Evolutionary conservation across 106 monocot genomes (phyloP).

Genomic region (Acanthochlamys bracteata): DNA sequence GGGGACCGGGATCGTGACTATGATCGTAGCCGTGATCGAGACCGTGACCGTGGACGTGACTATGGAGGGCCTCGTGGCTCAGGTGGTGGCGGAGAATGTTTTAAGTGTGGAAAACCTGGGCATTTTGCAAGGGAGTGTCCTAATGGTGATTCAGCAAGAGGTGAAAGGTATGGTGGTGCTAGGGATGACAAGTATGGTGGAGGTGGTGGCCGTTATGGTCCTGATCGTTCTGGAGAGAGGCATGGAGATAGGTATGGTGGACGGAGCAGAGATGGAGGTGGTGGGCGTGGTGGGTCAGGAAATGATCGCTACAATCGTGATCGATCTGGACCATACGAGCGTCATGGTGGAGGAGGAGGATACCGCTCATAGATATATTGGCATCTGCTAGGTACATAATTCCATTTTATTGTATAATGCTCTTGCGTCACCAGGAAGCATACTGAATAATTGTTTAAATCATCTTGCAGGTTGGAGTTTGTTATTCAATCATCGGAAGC

Average conservation of each 20-base stretch:
- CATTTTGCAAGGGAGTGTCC: slow-evolving; percentile 98
- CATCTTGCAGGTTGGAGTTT: neutral
- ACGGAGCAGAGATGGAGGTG: slow-evolving; percentile 48
- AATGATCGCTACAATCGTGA: slow-evolving; percentile 71
- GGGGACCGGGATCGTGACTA: slow-evolving; percentile 59
- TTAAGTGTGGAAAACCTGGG: slow-evolving; percentile 93
- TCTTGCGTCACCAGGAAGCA: neutral
- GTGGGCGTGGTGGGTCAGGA: slow-evolving; percentile 41
- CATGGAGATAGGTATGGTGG: slow-evolving; percentile 52
- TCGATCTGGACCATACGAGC: slow-evolving; percentile 88
- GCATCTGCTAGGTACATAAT: neutral
- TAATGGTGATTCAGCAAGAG: slow-evolving; percentile 70
- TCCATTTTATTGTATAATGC: neutral
- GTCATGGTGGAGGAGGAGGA: slow-evolving; percentile 42
- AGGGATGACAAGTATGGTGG: slow-evolving; percentile 22
- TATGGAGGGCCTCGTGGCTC: slow-evolving; percentile 41
- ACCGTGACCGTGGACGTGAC: slow-evolving; percentile 31
- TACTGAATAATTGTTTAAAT: neutral
- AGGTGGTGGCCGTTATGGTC: slow-evolving; percentile 39
- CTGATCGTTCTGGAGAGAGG: slow-evolving; percentile 53
- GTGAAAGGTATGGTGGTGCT: slow-evolving; percentile 35
- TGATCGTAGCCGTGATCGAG: slow-evolving; percentile 43
- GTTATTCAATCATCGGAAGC: neutral
- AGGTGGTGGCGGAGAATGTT: slow-evolving; percentile 56
- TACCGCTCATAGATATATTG: slow-evolving; percentile 31